Percentiles rank a stretch among this genome's conserved stretches.
Conservation (phyloP, 2,329 filamentous ascomycete genomes). For the Aspergillus sergii region DNA sequence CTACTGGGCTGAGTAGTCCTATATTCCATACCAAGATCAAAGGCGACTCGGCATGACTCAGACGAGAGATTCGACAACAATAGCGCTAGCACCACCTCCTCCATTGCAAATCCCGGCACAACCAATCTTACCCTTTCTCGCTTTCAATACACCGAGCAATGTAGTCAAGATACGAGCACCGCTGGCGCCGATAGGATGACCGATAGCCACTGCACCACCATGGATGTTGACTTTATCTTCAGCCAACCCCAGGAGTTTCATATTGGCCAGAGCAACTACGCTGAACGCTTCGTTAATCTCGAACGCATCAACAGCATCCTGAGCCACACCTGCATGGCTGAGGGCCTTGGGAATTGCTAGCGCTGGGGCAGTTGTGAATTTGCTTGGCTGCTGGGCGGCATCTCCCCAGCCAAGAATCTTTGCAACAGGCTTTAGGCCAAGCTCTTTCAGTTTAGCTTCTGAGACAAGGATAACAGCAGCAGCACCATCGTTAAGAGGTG, state of each 20-base stretch:
- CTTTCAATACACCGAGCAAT: slow-evolving; percentile 80
- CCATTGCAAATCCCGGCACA: slow-evolving; percentile 97
- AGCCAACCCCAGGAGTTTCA: slow-evolving; percentile 80
- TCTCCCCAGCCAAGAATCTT: slow-evolving; percentile 98
- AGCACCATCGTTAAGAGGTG: slow-evolving; percentile 92
- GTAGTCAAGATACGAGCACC: slow-evolving; percentile 93
- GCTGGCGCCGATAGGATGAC: slow-evolving; percentile 90
- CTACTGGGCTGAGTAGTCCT: background rate
- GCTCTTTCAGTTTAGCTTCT: slow-evolving; percentile 89
- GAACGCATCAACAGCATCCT: slow-evolving; percentile 82
- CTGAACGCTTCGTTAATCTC: slow-evolving; percentile 99
- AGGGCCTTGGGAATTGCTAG: slow-evolving; percentile 97
- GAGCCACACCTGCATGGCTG: slow-evolving; percentile 83
- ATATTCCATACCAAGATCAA: background rate
- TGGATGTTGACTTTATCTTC: slow-evolving; percentile 92
- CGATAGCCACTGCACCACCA: slow-evolving; percentile 92
- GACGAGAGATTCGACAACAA: slow-evolving; percentile 74
- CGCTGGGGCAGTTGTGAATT: slow-evolving; percentile 92
- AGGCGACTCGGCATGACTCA: slow-evolving; percentile 23
- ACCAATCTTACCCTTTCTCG: slow-evolving; percentile 92
- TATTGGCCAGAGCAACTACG: slow-evolving; percentile 92
- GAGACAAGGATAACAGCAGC: slow-evolving; percentile 91
- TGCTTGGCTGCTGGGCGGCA: slow-evolving; percentile 84
- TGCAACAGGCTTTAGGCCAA: slow-evolving; percentile 86
- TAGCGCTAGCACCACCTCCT: slow-evolving; percentile 88